Conservation (phyloP, 371 early-diverging fungal genomes). For the Mortierella sp. region DNA sequence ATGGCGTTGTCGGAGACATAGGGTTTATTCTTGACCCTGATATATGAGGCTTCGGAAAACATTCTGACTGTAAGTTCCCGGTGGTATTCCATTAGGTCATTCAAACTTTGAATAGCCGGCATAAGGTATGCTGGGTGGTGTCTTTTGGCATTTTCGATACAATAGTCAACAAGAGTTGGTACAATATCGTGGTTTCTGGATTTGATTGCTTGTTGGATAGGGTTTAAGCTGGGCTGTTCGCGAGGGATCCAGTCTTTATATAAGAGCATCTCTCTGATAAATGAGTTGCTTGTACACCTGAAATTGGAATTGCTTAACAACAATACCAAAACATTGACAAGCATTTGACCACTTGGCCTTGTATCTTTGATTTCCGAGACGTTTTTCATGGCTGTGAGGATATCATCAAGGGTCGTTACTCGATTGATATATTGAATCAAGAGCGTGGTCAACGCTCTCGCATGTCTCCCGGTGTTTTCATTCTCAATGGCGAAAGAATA, state of each 20-base stretch:
- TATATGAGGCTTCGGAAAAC: constrained; percentile 40
- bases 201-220: constrained; percentile 28
- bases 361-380: too few species aligned
- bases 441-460: constrained; percentile 34
- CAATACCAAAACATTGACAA: constrained; percentile 18
- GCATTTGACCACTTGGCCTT: too few species aligned
- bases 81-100: constrained; percentile 26
- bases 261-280: constrained; percentile 25
- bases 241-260: constrained; percentile 45
- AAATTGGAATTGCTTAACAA: constrained; percentile 20
- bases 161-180: constrained; percentile 31
- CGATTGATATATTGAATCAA: constrained; percentile 20
- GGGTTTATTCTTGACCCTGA: constrained; percentile 31
- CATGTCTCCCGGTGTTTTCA: constrained; percentile 19
- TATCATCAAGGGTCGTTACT: too few species aligned
- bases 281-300: constrained; percentile 7
- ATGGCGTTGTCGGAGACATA: constrained; percentile 40
- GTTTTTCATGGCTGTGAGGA: too few species aligned
- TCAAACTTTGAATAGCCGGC: constrained; percentile 33
- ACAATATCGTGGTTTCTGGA: constrained; percentile 20
- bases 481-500: constrained; percentile 18
- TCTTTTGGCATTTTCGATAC: constrained; percentile 36
- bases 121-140: constrained; percentile 44
- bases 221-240: constrained; percentile 24
- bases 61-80: constrained; percentile 25